phyloP scores from a whole-genome alignment of 2,329 filamentous ascomycete species.

The Apiospora aurea region DNA sequence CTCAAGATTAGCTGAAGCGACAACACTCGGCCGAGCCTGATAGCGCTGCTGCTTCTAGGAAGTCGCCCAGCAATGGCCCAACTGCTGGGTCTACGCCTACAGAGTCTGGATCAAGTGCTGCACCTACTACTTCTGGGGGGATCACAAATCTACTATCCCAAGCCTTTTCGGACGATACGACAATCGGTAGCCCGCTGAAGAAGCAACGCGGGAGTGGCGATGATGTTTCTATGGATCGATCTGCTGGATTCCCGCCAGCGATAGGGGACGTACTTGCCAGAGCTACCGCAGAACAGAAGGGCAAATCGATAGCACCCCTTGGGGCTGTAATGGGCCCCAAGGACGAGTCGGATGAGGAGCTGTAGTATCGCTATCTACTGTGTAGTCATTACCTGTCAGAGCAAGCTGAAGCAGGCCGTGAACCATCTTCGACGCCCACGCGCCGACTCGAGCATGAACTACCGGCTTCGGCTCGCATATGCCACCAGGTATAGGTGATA shows the following conservation, averaged over 20 bases:
- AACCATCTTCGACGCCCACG: background rate
- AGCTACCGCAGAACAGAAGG: conserved; percentile 37
- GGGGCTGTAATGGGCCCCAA: conserved; percentile 30
- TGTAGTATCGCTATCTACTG: conserved; percentile 31
- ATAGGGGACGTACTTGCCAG: conserved; percentile 50
- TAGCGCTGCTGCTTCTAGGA: conserved; percentile 50
- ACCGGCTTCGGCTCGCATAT: background rate
- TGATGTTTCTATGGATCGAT: conserved; percentile 51
- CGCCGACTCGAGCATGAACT: background rate
- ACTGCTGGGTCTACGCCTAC: conserved; percentile 50
- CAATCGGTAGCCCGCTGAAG: conserved; percentile 75
- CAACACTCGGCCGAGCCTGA: conserved; percentile 78
- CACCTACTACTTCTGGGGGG: conserved; percentile 38
- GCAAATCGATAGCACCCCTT: conserved; percentile 29
- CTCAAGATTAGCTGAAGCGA: conserved; percentile 71
- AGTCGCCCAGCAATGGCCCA: conserved; percentile 54
- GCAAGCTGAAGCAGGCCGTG: background rate
- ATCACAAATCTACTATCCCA: conserved; percentile 50
- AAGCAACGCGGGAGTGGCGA: conserved; percentile 72
- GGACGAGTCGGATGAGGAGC: conserved; percentile 40
- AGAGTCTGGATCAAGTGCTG: conserved; percentile 43
- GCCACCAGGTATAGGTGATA: background rate
- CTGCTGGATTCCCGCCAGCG: conserved; percentile 45
- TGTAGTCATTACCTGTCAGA: background rate
- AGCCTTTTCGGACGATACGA: conserved; percentile 53